Evolutionary conservation across 768 basidiomycete species (phyloP), one percentile per base, ranked within the genome.

Genomic region (Neoboletus magnificus): DNA sequence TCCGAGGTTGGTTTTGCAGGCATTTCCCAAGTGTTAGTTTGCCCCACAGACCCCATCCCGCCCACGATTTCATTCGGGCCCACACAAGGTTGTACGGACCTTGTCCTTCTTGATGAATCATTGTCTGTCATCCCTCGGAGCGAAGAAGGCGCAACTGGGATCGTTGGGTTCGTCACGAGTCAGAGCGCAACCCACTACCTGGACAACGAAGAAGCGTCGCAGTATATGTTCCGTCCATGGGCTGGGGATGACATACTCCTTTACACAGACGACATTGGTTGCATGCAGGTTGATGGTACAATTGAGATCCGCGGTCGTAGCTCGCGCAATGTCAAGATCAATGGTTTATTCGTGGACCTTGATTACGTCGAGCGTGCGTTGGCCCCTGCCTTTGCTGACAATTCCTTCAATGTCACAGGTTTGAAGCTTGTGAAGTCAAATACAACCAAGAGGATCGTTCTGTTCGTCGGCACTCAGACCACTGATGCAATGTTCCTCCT

Each of bases 201-300:
- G 30, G 53, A 56, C 40, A 50, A 60, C n/a, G 53, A 56, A 43
- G 52, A 56, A 25, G 59, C 48, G 36, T 56, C 59, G 29, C 59
- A 30, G 25, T 35, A 60, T 18, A 60, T 61, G 59, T 60, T 60
- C 44, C 59, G 59, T 47, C 44, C 59, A 15, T 61, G 59, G 53
- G 39, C 44, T 23, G 59, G 59, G 30, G 48, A 61, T 32, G 39
- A 60, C 20, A 50, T 47, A 5, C 59, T 60, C 12, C 48, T 60
- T 30, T 60, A 61, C 35, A 60, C 59, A 6, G 48, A 61, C 22
- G 59, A 60, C 39, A 29, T 60, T 27, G 59, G 59, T 15, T 61
- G 52, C 59, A 60, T 60, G 59, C 59, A 61, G 33, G 59, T 23
- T 10, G 59, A 60, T 23, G 59, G 59, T 7, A 60, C 59, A 32